phyloP scores from a whole-genome alignment of 768 basidiomycete species.

The Fibroporia radiculosa region DNA sequence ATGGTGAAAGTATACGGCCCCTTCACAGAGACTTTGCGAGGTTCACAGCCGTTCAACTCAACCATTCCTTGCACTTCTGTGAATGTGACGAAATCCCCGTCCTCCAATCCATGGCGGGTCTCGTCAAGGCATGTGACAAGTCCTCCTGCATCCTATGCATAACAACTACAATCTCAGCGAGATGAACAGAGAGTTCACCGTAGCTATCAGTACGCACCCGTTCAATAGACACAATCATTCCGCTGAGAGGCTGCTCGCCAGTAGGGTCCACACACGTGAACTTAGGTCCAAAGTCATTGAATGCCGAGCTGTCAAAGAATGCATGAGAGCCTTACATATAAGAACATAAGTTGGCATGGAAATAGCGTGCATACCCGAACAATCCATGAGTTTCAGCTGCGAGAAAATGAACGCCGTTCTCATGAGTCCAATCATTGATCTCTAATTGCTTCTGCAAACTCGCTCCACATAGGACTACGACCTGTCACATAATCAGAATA shows the following conservation, averaged over 20 bases:
- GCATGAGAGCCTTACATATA: background rate
- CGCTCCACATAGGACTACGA: slow-evolving; percentile 80
- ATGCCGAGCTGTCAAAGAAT: slow-evolving; percentile 49
- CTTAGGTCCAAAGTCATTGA: slow-evolving; percentile 94
- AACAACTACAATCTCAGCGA: background rate
- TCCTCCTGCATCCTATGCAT: slow-evolving; percentile 71
- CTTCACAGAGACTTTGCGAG: slow-evolving; percentile 87
- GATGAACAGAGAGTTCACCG: background rate
- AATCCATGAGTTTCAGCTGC: slow-evolving; percentile 87
- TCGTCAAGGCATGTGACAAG: slow-evolving; percentile 96
- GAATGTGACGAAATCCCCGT: slow-evolving; percentile 97
- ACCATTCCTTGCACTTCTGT: slow-evolving; percentile 93
- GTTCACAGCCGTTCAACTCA: slow-evolving; percentile 84
- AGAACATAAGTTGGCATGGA: background rate
- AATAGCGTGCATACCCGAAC: slow-evolving; percentile 62
- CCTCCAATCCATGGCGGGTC: slow-evolving; percentile 95
- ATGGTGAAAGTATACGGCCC: slow-evolving; percentile 98
- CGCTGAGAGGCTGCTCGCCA: slow-evolving; percentile 88
- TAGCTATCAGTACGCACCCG: slow-evolving; percentile 43
- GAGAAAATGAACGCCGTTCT: slow-evolving; percentile 85
- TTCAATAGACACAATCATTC: slow-evolving; percentile 94
- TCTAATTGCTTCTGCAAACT: slow-evolving; percentile 79
- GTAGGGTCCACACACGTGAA: slow-evolving; percentile 97
- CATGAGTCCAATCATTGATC: slow-evolving; percentile 93
- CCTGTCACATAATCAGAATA: slow-evolving; percentile 35